Evolutionary conservation across 306 rosid genomes (phyloP).

Genomic region (Calophaca sinica): DNA sequence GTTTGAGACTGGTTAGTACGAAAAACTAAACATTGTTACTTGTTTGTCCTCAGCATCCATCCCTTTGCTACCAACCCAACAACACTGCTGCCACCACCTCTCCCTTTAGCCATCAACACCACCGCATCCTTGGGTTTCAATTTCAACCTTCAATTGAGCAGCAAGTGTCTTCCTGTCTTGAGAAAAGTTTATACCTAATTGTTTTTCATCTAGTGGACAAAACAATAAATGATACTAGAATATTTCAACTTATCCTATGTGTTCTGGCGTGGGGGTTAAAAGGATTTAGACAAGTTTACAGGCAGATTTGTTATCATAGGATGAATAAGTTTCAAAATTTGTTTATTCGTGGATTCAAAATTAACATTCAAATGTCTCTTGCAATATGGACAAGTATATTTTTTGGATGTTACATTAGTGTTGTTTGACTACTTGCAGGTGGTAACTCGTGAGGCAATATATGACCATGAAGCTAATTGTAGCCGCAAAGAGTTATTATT

Average conservation of each 20-base stretch:
- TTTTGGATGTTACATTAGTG: constrained; percentile 24
- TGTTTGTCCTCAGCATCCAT: background rate
- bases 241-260: background rate
- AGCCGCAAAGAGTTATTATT: constrained; percentile 66
- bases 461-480: constrained; percentile 64
- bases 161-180: background rate
- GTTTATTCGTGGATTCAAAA: constrained; percentile 9
- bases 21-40: background rate
- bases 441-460: constrained; percentile 84
- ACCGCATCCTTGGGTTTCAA: background rate
- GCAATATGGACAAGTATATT: background rate
- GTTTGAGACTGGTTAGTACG: background rate
- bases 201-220: background rate
- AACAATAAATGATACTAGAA: background rate
- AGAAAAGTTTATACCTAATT: background rate
- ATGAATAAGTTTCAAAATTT: constrained; percentile 4
- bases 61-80: background rate
- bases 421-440: constrained; percentile 63
- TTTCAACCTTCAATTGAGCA: constrained; percentile 8
- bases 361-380: background rate
- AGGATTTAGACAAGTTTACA: background rate
- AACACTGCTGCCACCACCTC: background rate
- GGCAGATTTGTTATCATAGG: background rate
- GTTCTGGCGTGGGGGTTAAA: background rate
- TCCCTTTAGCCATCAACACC: background rate